Evolutionary conservation across 139 green algal genomes (phyloP).

Genomic region (Raphidocelis subcapitata): DNA sequence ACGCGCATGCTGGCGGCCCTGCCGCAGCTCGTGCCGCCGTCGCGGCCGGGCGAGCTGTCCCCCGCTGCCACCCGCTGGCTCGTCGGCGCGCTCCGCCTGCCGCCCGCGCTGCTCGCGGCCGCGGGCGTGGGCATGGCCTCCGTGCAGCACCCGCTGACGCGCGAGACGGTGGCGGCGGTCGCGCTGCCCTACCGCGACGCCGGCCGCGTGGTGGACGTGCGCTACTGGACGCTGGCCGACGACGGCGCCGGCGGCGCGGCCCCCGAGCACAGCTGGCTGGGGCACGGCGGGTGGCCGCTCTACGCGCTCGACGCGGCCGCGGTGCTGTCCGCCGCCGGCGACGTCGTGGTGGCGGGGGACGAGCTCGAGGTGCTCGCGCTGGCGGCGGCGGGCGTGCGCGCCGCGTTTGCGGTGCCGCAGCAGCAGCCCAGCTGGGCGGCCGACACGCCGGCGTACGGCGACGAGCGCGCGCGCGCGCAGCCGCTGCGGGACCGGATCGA

Average conservation of each 20-base stretch:
- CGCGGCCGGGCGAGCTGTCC: neutral
- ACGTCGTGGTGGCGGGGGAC: slow-evolving; percentile 7
- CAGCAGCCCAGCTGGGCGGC: neutral
- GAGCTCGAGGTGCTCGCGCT: slow-evolving; percentile 21
- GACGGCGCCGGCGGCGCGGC: neutral
- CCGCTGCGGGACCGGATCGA: slow-evolving; percentile 1
- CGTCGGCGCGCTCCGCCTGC: neutral
- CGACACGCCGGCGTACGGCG: neutral
- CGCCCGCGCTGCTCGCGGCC: neutral
- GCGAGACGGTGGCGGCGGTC: slow-evolving; percentile 14
- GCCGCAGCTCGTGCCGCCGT: neutral
- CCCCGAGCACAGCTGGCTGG: slow-evolving; percentile 22
- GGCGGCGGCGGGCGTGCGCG: neutral
- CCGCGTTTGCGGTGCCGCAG: neutral
- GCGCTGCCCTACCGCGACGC: slow-evolving; percentile 15
- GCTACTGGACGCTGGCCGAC: slow-evolving; percentile 10
- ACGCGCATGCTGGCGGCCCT: neutral
- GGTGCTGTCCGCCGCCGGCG: neutral
- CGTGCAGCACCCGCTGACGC: neutral
- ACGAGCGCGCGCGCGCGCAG: neutral
- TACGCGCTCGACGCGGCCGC: slow-evolving; percentile 12
- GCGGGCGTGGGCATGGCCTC: slow-evolving; percentile 13
- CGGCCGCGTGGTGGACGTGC: slow-evolving; percentile 16
- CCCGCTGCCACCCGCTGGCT: neutral
- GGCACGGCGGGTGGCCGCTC: neutral